These are phyloP conservation scores for Chaetomium tenue DNA, from an alignment of 495 filamentous ascomycete species.

Conservation along the genomic window DNA sequence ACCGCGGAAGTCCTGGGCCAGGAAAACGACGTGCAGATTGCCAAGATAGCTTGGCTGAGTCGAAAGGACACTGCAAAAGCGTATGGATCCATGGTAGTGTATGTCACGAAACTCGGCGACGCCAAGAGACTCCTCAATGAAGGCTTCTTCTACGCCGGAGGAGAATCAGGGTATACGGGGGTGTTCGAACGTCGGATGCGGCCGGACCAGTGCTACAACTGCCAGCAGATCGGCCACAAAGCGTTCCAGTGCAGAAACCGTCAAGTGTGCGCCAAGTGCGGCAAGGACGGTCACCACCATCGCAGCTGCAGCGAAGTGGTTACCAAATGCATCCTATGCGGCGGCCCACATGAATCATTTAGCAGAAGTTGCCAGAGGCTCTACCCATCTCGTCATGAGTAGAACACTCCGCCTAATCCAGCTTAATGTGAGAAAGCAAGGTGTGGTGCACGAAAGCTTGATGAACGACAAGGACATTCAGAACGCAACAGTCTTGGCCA, in stretches of 20 bases:
- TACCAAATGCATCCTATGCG: conserved; percentile 2
- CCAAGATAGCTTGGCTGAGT: conserved; percentile 15
- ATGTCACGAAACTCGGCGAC: conserved; percentile 13
- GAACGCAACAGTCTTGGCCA: conserved; percentile 3
- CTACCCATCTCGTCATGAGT: conserved; percentile 5
- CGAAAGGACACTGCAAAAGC: conserved; percentile 17
- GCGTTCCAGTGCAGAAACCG: conserved; percentile 3
- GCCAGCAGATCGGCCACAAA: conserved; percentile 8
- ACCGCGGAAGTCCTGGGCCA: conserved; percentile 11
- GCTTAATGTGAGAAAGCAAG: conserved; percentile 4
- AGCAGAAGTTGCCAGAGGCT: conserved; percentile 5
- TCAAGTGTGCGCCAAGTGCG: conserved; percentile 1
- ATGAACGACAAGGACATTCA: conserved; percentile 10
- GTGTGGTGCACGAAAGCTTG: conserved; percentile 6
- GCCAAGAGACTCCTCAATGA: conserved; percentile 6
- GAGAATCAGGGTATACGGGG: conserved; percentile 11
- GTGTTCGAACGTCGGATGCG: conserved; percentile 11
- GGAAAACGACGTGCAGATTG: conserved; percentile 14
- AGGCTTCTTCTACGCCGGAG: conserved; percentile 7
- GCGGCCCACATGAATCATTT: conserved; percentile 9
- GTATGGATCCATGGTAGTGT: conserved; percentile 16
- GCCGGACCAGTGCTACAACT: conserved; percentile 17
- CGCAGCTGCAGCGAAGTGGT: background rate
- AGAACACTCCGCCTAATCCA: conserved; percentile 1
- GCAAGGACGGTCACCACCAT: conserved; percentile 1